These are phyloP conservation scores for Hordeum pubiflorum DNA, from an alignment of 202 grass and related monocot genomes.

Conservation along the genomic window DNA sequence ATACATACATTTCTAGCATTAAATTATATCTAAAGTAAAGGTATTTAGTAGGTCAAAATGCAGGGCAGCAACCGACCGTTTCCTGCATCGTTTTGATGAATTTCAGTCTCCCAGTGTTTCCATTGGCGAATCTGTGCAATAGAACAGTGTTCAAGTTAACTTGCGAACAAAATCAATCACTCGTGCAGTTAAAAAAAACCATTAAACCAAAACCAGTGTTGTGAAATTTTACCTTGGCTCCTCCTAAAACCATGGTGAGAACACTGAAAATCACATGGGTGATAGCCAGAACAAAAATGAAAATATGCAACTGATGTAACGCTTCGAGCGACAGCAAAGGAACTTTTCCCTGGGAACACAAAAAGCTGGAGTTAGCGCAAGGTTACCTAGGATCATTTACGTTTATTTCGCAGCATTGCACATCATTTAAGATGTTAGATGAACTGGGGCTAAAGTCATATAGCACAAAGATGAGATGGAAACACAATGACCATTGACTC, in stretches of 20 bases:
- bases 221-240: slow-evolving; percentile 42
- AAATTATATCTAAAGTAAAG: background rate
- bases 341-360: slow-evolving; percentile 44
- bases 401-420: background rate
- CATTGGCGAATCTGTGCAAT: slow-evolving; percentile 69
- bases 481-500: background rate
- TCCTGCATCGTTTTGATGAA: slow-evolving; percentile 50
- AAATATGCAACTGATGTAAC: slow-evolving; percentile 84
- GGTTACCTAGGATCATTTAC: background rate
- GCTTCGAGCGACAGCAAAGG: slow-evolving; percentile 83
- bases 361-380: background rate
- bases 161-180: background rate
- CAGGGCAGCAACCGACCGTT: slow-evolving; percentile 33
- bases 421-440: background rate
- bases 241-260: slow-evolving; percentile 82
- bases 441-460: background rate
- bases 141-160: background rate
- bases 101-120: slow-evolving; percentile 79
- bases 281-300: slow-evolving; percentile 87
- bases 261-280: slow-evolving; percentile 75
- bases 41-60: background rate
- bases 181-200: background rate
- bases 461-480: background rate
- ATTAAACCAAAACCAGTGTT: background rate
- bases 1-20: background rate